A percentile compares a stretch with the other conserved stretches of the same genome.
Evolutionary conservation across 768 basidiomycete species (phyloP).

Genomic region (Tephrocybe sp.): DNA sequence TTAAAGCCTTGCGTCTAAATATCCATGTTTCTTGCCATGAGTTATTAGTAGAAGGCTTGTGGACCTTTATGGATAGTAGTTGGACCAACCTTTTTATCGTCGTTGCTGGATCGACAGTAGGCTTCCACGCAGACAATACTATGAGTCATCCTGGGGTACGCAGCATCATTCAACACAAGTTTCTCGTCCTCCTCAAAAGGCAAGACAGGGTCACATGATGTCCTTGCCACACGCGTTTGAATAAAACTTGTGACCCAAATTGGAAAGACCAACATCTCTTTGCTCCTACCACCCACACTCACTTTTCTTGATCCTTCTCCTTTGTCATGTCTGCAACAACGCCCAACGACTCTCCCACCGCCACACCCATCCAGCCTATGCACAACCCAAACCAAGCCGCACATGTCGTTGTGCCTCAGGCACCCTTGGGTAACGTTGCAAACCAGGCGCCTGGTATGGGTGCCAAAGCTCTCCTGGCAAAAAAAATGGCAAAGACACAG

Average conservation of each 20-base stretch:
- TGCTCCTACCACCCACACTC: background rate
- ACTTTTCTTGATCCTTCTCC: background rate
- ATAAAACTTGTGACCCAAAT: slow-evolving; percentile 9
- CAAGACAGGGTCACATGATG: slow-evolving; percentile 15
- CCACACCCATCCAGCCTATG: slow-evolving; percentile 70
- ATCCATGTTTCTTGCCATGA: too few species aligned
- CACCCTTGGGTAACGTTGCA: slow-evolving; percentile 67
- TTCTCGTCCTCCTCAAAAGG: slow-evolving; percentile 1
- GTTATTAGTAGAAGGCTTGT: background rate
- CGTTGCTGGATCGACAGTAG: slow-evolving; percentile 27
- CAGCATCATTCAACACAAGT: background rate
- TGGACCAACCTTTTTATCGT: slow-evolving; percentile 1
- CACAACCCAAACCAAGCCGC: slow-evolving; percentile 85
- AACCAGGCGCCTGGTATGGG: slow-evolving; percentile 73
- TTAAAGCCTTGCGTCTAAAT: too few species aligned
- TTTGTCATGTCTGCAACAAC: slow-evolving; percentile 50
- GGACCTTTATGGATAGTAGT: background rate
- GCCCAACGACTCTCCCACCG: slow-evolving; percentile 63
- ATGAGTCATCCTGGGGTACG: slow-evolving; percentile 33
- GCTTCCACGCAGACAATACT: slow-evolving; percentile 28
- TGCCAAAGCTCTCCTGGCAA: slow-evolving; percentile 88
- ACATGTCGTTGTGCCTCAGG: slow-evolving; percentile 73
- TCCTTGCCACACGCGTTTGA: slow-evolving; percentile 10
- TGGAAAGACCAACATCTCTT: background rate
- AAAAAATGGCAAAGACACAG: slow-evolving; percentile 89